Evolutionary conservation across 1,139 yeast genomes (phyloP), one percentile per base, ranked within the genome.

Genomic region (Pichia sp.): DNA sequence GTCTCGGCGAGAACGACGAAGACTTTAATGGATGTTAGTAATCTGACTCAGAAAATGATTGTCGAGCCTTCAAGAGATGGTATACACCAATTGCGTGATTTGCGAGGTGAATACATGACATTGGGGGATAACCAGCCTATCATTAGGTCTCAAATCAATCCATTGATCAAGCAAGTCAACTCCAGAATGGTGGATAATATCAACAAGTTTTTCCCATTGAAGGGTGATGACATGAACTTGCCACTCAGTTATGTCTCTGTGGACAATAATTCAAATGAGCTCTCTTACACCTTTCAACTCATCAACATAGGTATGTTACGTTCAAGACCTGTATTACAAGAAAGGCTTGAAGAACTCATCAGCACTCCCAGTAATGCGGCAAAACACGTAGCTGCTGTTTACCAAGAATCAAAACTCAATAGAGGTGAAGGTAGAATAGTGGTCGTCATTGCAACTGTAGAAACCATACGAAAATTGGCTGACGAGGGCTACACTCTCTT

Each of bases 121-220:
- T 64, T 72, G 10, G n/a, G 20, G n/a, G 63, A 75, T 28, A 85
- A 84, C 14, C 75, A 74, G 49, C 80, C 82, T 27, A 55, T 77
- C 32, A 50, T 82, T 29, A 65, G 82, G 45, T 64, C 79, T 15
- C 69, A 72, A 29, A 56, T 77, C 22, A 88, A 83, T 51, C 84
- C 86, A 5, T 29, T 79, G 14, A 62, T 81, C 30, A 66, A 61
- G 31, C 87, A 88, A 15, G 36, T 77, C 28, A 84, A 83, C 58
- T 60, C 65, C 32, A 60, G 65, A 29, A 55, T 82, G 41, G 77
- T 72, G 46, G 56, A 62, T 6, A 48, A 64, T 27, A 65, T 77
- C 29, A 53, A 59, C 32, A 59, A 56, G 22, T 63, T 63, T 47
- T 60, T 72, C 12, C 39, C 35, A 10, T 14, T 26, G 4, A 11